Evolutionary conservation across 495 filamentous ascomycete species (phyloP).

Genomic region (Physcia stellaris): DNA sequence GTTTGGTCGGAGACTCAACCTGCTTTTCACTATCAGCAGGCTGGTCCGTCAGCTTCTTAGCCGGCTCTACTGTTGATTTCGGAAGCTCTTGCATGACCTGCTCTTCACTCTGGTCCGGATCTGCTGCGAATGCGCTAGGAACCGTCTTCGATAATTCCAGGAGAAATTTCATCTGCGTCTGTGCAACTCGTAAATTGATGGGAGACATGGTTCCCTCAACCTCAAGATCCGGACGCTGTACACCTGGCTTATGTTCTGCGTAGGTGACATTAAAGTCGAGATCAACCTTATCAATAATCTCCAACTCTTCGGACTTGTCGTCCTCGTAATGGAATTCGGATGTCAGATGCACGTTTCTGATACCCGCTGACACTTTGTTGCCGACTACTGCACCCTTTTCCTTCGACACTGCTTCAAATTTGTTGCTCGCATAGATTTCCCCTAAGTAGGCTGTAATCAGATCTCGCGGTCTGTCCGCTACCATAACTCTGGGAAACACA

Average conservation of each 20-base stretch:
- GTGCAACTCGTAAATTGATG: slow-evolving; percentile 77
- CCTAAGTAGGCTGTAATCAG: slow-evolving; percentile 84
- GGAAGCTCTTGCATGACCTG: slow-evolving; percentile 52
- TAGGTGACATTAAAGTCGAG: slow-evolving; percentile 84
- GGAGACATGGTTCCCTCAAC: slow-evolving; percentile 83
- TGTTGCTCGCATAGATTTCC: slow-evolving; percentile 93
- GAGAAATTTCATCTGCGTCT: slow-evolving; percentile 79
- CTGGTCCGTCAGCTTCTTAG: slow-evolving; percentile 23
- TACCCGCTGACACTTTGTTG: slow-evolving; percentile 82
- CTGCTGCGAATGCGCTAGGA: slow-evolving; percentile 70
- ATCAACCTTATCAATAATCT: slow-evolving; percentile 94
- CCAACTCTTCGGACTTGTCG: slow-evolving; percentile 65
- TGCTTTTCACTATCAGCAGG: slow-evolving; percentile 21
- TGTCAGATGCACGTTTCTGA: slow-evolving; percentile 79
- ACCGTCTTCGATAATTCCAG: slow-evolving; percentile 74
- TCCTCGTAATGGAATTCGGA: slow-evolving; percentile 76
- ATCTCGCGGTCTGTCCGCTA: slow-evolving; percentile 53
- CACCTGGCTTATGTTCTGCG: slow-evolving; percentile 64
- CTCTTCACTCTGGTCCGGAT: slow-evolving; percentile 50
- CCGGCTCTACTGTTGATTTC: slow-evolving; percentile 36
- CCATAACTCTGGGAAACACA: slow-evolving; percentile 70
- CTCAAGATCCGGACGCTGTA: slow-evolving; percentile 79
- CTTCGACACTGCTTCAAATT: slow-evolving; percentile 70
- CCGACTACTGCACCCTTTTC: slow-evolving; percentile 54
- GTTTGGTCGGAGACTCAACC: slow-evolving; percentile 34